Conservation (phyloP, 345 rosid genomes). For the Populus ilicifolia region DNA sequence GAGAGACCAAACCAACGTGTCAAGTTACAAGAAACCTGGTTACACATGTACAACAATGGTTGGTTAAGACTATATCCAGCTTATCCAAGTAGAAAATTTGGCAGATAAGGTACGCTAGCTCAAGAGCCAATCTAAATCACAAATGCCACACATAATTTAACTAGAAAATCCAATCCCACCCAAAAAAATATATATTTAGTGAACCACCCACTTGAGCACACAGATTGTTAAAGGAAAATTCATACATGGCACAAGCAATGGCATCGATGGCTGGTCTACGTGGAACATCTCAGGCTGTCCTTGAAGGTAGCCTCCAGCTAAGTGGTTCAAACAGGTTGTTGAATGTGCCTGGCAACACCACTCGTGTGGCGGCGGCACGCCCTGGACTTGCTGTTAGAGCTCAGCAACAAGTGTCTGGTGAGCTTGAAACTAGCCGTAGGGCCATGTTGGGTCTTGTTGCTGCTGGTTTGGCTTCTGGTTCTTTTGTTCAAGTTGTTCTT, state of each 20-base stretch:
- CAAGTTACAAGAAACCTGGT: not conserved
- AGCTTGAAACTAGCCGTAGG: constrained; percentile 69
- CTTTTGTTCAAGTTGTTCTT: constrained; percentile 68
- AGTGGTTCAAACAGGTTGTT: constrained; percentile 54
- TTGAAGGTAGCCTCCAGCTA: constrained; percentile 63
- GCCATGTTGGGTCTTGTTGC: constrained; percentile 70
- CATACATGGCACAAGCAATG: constrained; percentile 58
- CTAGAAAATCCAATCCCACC: not conserved
- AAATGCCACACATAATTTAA: constrained; percentile 13
- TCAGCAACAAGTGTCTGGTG: constrained; percentile 39
- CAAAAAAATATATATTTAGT: not conserved
- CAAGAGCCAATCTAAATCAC: constrained; percentile 45
- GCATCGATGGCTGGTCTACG: constrained; percentile 74
- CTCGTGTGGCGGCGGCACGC: constrained; percentile 30
- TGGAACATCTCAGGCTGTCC: constrained; percentile 61
- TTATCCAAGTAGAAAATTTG: constrained; percentile 44
- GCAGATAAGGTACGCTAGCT: constrained; percentile 43
- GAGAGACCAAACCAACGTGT: constrained; percentile 35
- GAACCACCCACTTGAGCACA: not conserved
- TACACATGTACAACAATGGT: constrained; percentile 20
- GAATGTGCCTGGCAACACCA: constrained; percentile 13
- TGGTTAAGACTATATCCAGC: constrained; percentile 41
- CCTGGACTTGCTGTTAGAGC: constrained; percentile 53
- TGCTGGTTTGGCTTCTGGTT: constrained; percentile 59
- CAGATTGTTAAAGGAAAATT: not conserved